These are phyloP conservation scores for Candida krabiensis DNA, from an alignment of 805 yeast genomes.

Conservation along the genomic window DNA sequence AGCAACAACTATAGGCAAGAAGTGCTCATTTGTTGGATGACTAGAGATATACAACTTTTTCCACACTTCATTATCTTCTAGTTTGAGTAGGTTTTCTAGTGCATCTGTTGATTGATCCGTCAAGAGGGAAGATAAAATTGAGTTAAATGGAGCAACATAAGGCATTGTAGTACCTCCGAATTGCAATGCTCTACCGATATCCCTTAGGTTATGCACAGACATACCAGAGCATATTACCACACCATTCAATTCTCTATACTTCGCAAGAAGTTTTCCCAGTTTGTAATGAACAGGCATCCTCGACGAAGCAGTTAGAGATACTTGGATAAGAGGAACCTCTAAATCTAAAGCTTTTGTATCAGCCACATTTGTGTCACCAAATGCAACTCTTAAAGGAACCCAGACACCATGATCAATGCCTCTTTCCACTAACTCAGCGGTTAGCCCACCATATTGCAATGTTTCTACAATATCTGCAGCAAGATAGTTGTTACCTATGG, in stretches of 20 bases:
- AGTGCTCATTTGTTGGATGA: conserved; percentile 79
- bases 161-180: conserved; percentile 34
- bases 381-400: conserved; percentile 78
- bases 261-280: conserved; percentile 55
- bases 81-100: conserved; percentile 11
- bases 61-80: conserved; percentile 23
- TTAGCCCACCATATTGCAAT: conserved; percentile 43
- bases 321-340: conserved; percentile 50
- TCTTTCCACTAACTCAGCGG: conserved; percentile 46
- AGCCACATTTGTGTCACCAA: conserved; percentile 39
- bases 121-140: conserved; percentile 42
- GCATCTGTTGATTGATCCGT: conserved; percentile 22
- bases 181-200: conserved; percentile 37
- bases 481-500: conserved; percentile 42
- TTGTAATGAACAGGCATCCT: conserved; percentile 45
- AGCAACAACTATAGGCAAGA: conserved; percentile 63
- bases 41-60: conserved; percentile 42
- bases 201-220: conserved; percentile 75
- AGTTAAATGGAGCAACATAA: conserved; percentile 55
- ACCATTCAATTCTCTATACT: conserved; percentile 52
- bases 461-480: conserved; percentile 45
- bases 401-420: conserved; percentile 85
- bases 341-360: conserved; percentile 42
- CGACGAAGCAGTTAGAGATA: conserved; percentile 44
- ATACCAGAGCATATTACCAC: conserved; percentile 69